Base-by-base conservation (phyloP, 2,329 filamentous ascomycete species). In the Calonectria crousiana region DNA sequence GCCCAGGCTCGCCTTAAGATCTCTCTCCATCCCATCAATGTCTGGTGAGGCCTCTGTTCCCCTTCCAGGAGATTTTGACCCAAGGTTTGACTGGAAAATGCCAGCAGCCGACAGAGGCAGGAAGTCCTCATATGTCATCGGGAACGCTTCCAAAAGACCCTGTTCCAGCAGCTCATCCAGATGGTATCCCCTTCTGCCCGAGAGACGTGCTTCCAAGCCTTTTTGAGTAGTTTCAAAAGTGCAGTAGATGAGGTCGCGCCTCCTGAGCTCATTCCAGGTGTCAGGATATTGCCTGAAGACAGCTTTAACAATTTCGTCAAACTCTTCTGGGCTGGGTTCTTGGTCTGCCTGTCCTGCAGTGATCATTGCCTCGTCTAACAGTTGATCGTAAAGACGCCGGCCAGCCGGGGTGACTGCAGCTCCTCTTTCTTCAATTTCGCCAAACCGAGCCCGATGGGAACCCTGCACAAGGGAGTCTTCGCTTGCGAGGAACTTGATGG, bases 121-220 rank as follows among this genome's bases (percentile, higher is more conserved):
- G 67, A 90, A 90, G 73, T 90, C 89, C 74, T 90, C 89, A 69
- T 90, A 90, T 0, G 85, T 88, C 44, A 90, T 84, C 3, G 88
- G 86, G 14, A 84, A 78, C 16, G 82, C 84, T 47, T 83, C 79
- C 0, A 89, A 49, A 4, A 84, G n/a, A 0, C 83, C 83, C 0
- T 80, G 58, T 2, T 79, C 70, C 2, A 89, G 64, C 4, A 88
- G 80, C 1, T 81, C 65, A 4, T 83, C 78, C 2, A 86, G 52
- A 3, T 73, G 56, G 16, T 60, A 69, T 1, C 28, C 38, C 13
- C 34, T 49, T 34, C 38, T 26, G 3, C 41, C 30, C 1, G 36
- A 16, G 20, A 53, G 9, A 20, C 28, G 3, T 60, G 38, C 32
- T 4, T 36, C 49, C n/a, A 8, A 71, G 67, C 26, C 74, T 26